Evolutionary conservation across 2,329 filamentous ascomycete genomes (phyloP).

Genomic region (Torrubiellomyces zombiae): DNA sequence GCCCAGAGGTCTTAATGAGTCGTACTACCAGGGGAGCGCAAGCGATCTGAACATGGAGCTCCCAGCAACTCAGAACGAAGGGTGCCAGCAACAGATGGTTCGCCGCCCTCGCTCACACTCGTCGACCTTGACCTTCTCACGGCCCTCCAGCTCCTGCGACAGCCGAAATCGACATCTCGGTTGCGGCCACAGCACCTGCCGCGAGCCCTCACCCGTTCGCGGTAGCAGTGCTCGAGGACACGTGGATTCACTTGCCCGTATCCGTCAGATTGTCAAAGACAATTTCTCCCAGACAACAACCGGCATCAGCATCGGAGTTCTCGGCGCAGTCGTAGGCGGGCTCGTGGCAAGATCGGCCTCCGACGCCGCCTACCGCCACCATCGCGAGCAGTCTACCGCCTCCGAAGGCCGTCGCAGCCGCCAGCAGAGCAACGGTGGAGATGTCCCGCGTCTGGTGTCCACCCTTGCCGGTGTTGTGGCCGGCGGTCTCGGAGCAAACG

Average conservation of each 20-base stretch:
- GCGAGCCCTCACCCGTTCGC: too few species aligned
- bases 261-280: slow-evolving; percentile 25
- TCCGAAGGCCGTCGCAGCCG: slow-evolving; percentile 6
- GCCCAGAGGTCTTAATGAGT: too few species aligned
- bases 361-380: slow-evolving; percentile 20
- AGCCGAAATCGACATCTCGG: too few species aligned
- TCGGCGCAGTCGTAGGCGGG: slow-evolving; percentile 38
- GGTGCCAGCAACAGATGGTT: too few species aligned
- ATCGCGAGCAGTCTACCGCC: slow-evolving; percentile 11
- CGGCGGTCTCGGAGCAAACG: slow-evolving; percentile 37
- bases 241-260: too few species aligned
- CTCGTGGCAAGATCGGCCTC: slow-evolving; percentile 32
- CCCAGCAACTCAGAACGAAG: too few species aligned
- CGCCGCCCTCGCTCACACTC: too few species aligned
- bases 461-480: slow-evolving; percentile 38
- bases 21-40: too few species aligned
- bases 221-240: slow-evolving; percentile 7
- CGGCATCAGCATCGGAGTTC: slow-evolving; percentile 32
- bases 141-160: too few species aligned
- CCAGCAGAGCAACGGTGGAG: slow-evolving; percentile 12
- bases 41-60: too few species aligned
- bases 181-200: too few species aligned
- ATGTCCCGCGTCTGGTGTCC: slow-evolving; percentile 22
- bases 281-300: slow-evolving; percentile 31
- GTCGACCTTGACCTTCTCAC: too few species aligned